Percentiles rank a stretch among this genome's conserved stretches.
These are phyloP conservation scores for Candida takata DNA, from an alignment of 805 yeast genomes.

Conservation along the genomic window DNA sequence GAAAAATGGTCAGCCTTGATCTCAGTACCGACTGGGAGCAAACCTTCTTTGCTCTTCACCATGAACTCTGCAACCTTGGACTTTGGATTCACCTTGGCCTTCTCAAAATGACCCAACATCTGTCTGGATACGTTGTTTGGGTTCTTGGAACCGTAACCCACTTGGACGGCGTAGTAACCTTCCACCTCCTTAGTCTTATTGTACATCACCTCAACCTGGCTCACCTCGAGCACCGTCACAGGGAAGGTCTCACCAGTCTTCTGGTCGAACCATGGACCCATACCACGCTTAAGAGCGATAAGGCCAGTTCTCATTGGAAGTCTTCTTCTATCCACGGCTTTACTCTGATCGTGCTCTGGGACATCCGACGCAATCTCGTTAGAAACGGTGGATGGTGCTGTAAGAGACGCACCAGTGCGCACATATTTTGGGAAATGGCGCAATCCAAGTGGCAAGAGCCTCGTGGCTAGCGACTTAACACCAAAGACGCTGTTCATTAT, in stretches of 20 bases:
- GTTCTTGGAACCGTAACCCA: conserved; percentile 74
- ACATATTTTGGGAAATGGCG: conserved; percentile 21
- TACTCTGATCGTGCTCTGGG: conserved; percentile 59
- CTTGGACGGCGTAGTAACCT: conserved; percentile 80
- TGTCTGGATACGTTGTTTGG: conserved; percentile 56
- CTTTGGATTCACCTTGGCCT: conserved; percentile 83
- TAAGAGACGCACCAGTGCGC: conserved; percentile 29
- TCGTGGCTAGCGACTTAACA: conserved; percentile 9
- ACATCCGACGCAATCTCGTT: conserved; percentile 33
- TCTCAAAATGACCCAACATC: conserved; percentile 67
- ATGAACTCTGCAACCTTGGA: conserved; percentile 68
- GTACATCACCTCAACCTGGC: conserved; percentile 78
- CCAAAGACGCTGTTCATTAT: conserved; percentile 13
- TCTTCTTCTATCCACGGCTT: conserved; percentile 64
- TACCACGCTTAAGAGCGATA: conserved; percentile 79
- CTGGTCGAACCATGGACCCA: conserved; percentile 76
- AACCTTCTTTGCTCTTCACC: conserved; percentile 56
- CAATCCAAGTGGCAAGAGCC: conserved; percentile 6
- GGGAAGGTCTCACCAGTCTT: conserved; percentile 62
- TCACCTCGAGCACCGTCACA: conserved; percentile 83
- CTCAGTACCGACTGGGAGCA: conserved; percentile 71
- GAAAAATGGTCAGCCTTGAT: conserved; percentile 79
- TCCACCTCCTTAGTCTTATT: conserved; percentile 63
- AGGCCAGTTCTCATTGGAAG: conserved; percentile 77
- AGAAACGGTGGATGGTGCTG: conserved; percentile 29